phyloP scores from a whole-genome alignment of 2,329 filamentous ascomycete genomes.

The Aspergillus piperis region DNA sequence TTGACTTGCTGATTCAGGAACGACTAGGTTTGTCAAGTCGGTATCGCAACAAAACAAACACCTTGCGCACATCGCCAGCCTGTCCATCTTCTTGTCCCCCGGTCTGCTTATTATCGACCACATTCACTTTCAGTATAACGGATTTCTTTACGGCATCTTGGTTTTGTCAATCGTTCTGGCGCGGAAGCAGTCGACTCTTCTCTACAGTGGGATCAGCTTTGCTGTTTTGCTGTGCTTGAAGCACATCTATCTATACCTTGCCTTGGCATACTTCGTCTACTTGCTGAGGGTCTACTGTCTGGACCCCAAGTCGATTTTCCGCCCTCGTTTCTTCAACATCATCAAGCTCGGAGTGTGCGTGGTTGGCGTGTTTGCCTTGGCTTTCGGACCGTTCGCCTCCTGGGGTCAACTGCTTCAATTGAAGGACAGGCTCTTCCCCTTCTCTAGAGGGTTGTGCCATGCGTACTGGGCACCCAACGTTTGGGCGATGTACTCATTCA shows the following conservation, averaged over 20 bases:
- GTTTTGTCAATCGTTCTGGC: conserved; percentile 84
- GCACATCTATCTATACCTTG: conserved; percentile 96
- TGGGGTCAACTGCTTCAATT: conserved; percentile 84
- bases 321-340: conserved; percentile 74
- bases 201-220: conserved; percentile 80
- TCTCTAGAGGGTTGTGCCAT: conserved; percentile 89
- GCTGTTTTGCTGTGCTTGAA: conserved; percentile 88
- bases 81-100: conserved; percentile 88
- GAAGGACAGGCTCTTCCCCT: conserved; percentile 83
- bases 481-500: conserved; percentile 95
- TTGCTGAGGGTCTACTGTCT: conserved; percentile 88
- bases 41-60: conserved; percentile 66
- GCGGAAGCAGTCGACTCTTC: conserved; percentile 70
- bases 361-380: conserved; percentile 68
- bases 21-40: conserved; percentile 74
- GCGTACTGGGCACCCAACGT: conserved; percentile 98
- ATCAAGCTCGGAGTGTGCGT: conserved; percentile 80
- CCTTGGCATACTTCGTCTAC: conserved; percentile 93
- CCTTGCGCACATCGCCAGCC: conserved; percentile 78
- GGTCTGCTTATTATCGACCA: conserved; percentile 97
- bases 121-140: conserved; percentile 99
- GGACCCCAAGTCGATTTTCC: conserved; percentile 72
- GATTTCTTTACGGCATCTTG: conserved; percentile 88
- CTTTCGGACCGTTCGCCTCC: conserved; percentile 84
- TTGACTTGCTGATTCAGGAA: conserved; percentile 21